Conservation (phyloP, 75 land plant species). For the Isoetes taiwanensis region DNA sequence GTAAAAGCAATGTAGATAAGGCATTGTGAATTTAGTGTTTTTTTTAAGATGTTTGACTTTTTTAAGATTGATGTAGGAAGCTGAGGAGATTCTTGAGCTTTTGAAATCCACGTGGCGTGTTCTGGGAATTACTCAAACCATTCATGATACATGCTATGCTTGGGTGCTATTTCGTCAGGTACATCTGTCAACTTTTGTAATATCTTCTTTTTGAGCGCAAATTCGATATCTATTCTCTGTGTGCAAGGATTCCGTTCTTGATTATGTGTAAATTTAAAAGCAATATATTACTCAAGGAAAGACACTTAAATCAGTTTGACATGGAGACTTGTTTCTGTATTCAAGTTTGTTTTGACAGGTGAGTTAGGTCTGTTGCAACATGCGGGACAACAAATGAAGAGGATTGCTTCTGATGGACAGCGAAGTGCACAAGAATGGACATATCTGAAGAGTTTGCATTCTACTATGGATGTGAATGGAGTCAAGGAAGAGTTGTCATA, state of each 20-base stretch:
- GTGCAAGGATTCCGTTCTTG: too few species aligned
- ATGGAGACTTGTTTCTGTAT: background rate
- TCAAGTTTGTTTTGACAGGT: constrained; percentile 80
- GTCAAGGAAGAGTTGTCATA: constrained; percentile 41
- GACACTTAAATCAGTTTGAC: background rate
- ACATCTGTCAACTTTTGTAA: too few species aligned
- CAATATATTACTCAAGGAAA: background rate
- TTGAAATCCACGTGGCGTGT: constrained; percentile 90
- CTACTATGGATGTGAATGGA: constrained; percentile 34
- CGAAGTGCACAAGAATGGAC: constrained; percentile 75
- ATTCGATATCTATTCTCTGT: too few species aligned
- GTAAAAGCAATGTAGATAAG: too few species aligned
- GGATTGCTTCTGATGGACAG: constrained; percentile 70
- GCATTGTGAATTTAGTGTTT: too few species aligned
- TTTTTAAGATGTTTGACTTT: too few species aligned
- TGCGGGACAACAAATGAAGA: constrained; percentile 66
- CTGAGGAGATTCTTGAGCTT: constrained; percentile 87
- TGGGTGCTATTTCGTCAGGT: constrained; percentile 98
- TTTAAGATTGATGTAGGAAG: constrained; percentile 60
- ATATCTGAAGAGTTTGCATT: constrained; percentile 64
- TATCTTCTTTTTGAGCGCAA: too few species aligned
- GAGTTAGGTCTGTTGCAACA: constrained; percentile 52
- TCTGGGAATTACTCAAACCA: constrained; percentile 88
- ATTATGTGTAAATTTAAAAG: background rate
- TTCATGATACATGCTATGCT: constrained; percentile 87